These are phyloP conservation scores for Chlamydomonas schloesseri DNA, from an alignment of 139 green algal genomes.

Conservation along the genomic window DNA sequence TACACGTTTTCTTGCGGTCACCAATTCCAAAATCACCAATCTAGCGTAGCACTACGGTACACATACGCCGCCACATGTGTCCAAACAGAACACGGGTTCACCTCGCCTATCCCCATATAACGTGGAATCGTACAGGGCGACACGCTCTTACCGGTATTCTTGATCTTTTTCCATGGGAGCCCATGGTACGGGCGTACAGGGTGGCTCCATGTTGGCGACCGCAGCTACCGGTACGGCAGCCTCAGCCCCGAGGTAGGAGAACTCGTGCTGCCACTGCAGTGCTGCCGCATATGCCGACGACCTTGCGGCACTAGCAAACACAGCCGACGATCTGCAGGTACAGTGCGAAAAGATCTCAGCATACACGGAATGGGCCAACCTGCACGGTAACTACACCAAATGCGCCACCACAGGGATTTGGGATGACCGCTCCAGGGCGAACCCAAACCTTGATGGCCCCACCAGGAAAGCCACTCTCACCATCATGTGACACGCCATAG, in stretches of 20 bases:
- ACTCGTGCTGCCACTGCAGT: neutral
- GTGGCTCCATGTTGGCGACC: neutral
- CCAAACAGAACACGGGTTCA: too few species aligned
- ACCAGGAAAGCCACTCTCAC: neutral
- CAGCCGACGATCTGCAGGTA: neutral
- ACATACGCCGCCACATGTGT: too few species aligned
- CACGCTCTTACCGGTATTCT: slow-evolving; percentile 56
- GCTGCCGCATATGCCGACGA: neutral
- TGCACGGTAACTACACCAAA: neutral
- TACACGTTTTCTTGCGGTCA: too few species aligned
- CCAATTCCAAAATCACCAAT: too few species aligned
- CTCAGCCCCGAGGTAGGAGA: neutral
- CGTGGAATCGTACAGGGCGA: slow-evolving; percentile 61
- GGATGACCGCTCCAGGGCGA: neutral
- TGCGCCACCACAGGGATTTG: neutral
- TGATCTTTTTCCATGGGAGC: neutral
- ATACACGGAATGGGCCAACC: neutral
- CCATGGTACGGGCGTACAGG: neutral
- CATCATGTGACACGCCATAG: neutral
- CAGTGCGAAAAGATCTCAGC: neutral
- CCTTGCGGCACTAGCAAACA: neutral
- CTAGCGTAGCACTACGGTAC: too few species aligned
- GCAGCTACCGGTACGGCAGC: neutral
- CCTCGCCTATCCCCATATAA: slow-evolving; percentile 20
- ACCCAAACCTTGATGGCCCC: too few species aligned